phyloP scores from a whole-genome alignment of 768 basidiomycete species.

The Suillus paluster region DNA sequence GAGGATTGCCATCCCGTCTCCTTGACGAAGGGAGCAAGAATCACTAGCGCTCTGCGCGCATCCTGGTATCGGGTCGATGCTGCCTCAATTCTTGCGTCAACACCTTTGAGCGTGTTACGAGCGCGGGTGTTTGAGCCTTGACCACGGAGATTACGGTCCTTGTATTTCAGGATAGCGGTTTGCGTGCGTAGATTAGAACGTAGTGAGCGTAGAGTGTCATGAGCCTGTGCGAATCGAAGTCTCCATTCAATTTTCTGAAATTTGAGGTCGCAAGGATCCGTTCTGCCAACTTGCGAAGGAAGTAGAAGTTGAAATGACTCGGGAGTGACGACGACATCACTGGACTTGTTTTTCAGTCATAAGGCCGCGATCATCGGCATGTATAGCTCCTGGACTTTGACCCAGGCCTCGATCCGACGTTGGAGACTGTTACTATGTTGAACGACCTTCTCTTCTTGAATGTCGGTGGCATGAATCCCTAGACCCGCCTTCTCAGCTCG shows the following conservation, averaged over 20 bases:
- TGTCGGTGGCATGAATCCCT: no score
- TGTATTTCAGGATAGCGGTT: slow-evolving; percentile 14
- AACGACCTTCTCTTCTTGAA: no score
- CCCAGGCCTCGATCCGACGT: slow-evolving; percentile 34
- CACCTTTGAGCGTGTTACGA: background rate
- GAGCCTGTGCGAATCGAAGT: slow-evolving; percentile 17
- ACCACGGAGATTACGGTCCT: slow-evolving; percentile 16
- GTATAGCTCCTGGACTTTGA: slow-evolving; percentile 30
- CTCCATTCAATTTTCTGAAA: background rate
- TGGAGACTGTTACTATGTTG: no score
- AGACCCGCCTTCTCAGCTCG: no score
- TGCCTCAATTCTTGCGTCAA: no score
- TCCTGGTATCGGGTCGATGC: no score
- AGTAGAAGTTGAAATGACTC: no score
- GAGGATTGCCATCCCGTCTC: no score
- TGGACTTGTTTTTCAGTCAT: background rate
- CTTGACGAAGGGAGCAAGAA: no score
- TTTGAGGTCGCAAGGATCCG: background rate
- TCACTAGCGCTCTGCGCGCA: no score
- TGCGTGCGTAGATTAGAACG: slow-evolving; percentile 10
- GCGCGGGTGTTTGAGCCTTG: slow-evolving; percentile 15
- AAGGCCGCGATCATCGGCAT: slow-evolving; percentile 21
- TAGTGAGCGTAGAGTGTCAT: slow-evolving; percentile 18
- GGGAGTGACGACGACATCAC: no score
- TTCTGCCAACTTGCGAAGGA: no score